Evolutionary conservation across 2,329 filamentous ascomycete genomes (phyloP).

Genomic region (Neobulgaria alba): DNA sequence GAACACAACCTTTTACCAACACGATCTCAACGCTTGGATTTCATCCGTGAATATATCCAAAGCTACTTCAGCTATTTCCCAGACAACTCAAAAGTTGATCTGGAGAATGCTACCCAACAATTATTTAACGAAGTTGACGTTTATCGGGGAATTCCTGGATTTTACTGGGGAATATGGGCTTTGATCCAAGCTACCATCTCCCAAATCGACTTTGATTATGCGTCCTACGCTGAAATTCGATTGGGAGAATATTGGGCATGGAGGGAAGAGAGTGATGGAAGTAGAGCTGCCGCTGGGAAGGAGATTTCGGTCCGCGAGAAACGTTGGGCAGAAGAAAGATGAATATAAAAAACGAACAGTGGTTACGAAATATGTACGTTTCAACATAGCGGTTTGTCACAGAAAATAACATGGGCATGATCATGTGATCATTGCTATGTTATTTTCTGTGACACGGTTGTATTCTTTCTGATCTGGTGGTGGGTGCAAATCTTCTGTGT

Average conservation of each 20-base stretch:
- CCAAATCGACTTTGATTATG: conserved; percentile 95
- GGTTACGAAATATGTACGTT: not conserved
- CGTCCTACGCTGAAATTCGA: conserved; percentile 76
- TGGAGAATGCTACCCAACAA: conserved; percentile 55
- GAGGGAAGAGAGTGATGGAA: conserved; percentile 66
- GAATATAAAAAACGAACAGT: not conserved
- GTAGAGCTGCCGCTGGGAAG: conserved; percentile 42
- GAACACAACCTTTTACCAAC: conserved; percentile 80
- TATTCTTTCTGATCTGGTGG: too few species aligned
- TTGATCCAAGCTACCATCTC: conserved; percentile 91
- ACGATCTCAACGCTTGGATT: conserved; percentile 63
- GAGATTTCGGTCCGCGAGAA: conserved; percentile 67
- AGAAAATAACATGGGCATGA: too few species aligned
- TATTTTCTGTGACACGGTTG: too few species aligned
- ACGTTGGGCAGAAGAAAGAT: conserved; percentile 50
- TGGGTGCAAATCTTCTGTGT: not conserved
- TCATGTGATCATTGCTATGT: too few species aligned
- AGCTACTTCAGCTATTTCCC: conserved; percentile 56
- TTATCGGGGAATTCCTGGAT: conserved; percentile 83
- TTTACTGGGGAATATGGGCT: conserved; percentile 91
- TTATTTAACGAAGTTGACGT: conserved; percentile 75
- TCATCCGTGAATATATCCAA: conserved; percentile 74
- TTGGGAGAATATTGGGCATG: conserved; percentile 90
- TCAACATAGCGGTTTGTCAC: too few species aligned
- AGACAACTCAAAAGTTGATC: conserved; percentile 32